Evolutionary conservation across 257 asterid genomes (phyloP), one percentile per base, ranked within the genome.

Genomic region (Knoxia roxburghii): DNA sequence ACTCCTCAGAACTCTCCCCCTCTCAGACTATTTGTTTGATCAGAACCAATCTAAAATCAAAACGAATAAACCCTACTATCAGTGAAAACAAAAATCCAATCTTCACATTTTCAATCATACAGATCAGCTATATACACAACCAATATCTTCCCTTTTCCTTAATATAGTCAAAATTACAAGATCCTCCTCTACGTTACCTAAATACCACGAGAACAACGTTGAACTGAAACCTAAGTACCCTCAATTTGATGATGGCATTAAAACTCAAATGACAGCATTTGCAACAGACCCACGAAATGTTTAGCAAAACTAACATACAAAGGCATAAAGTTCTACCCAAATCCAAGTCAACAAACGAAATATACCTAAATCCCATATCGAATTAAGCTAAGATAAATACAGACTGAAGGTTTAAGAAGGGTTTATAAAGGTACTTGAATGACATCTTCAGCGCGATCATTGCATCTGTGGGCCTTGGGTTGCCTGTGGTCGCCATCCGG

Each of bases 371-470:
- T 26, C 48, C 27, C 67, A 65, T 29, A 67, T 43, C 46, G 24
- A 14, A 65, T 23, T 33, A 64, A 7, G 27, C 27, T 26, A 68
- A 4, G 7, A 33, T 37, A 52, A 12, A 69, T 0, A 46, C 26
- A 45, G 63, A 23, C 17, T 72, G 64, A 65, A 65, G 71, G 63
- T 68, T 72, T 40, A 73, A 37, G 24, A 17, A 40, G 63, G 35
- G 33, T 21, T 64, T 56, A 26, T 12, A 35, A 30, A 46, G 20
- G 55, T 70, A 90, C 96, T 56, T 90, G 87, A 70, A 94, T 86
- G 52, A 94, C 82, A 82, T 94, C 99, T 79, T 94, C 99, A 68
- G 85, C 91, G 37, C 99, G 96, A 74, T 90, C 97, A 61, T 94
- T 90, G 87, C 99, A 94, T 72, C 99, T 71, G 73, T 94, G 99